Percentiles rank a stretch among this genome's conserved stretches.
Evolutionary conservation across 805 yeast species (phyloP).

Genomic region (Kodamaea fukazawae): DNA sequence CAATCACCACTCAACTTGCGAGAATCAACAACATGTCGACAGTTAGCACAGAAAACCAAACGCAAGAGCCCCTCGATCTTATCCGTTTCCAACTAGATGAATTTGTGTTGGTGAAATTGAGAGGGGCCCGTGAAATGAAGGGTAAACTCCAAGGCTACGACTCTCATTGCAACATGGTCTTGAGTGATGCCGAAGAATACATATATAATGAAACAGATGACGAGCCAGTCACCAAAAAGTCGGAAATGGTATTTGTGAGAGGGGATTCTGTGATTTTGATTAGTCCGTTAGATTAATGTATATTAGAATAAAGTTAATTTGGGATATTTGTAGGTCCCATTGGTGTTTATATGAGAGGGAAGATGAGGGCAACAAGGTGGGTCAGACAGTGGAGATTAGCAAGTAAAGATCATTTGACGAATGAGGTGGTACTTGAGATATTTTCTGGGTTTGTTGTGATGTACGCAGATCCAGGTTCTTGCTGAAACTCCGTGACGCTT

Average conservation of each 20-base stretch:
- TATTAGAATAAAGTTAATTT: too few species aligned
- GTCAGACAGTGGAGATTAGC: too few species aligned
- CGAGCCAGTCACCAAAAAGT: constrained; percentile 49
- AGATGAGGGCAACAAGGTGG: too few species aligned
- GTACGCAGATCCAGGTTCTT: too few species aligned
- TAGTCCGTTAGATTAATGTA: constrained; percentile 33
- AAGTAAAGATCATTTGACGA: too few species aligned
- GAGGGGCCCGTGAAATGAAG: constrained; percentile 90
- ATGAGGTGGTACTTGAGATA: too few species aligned
- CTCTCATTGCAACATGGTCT: constrained; percentile 92
- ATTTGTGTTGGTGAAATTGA: constrained; percentile 76
- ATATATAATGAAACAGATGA: constrained; percentile 53
- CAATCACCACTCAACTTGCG: too few species aligned
- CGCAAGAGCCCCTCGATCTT: constrained; percentile 80
- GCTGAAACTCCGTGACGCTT: too few species aligned
- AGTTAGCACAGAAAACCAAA: constrained; percentile 31
- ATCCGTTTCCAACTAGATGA: constrained; percentile 86
- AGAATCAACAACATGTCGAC: constrained; percentile 25
- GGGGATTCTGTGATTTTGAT: constrained; percentile 96
- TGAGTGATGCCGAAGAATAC: constrained; percentile 88
- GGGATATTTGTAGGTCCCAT: too few species aligned
- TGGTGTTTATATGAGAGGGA: too few species aligned
- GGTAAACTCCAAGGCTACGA: constrained; percentile 94
- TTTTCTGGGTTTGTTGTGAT: too few species aligned
- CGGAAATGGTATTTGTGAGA: constrained; percentile 92